phyloP scores from a whole-genome alignment of 2,329 filamentous ascomycete species.

The Fonsecaea pugnacius region DNA sequence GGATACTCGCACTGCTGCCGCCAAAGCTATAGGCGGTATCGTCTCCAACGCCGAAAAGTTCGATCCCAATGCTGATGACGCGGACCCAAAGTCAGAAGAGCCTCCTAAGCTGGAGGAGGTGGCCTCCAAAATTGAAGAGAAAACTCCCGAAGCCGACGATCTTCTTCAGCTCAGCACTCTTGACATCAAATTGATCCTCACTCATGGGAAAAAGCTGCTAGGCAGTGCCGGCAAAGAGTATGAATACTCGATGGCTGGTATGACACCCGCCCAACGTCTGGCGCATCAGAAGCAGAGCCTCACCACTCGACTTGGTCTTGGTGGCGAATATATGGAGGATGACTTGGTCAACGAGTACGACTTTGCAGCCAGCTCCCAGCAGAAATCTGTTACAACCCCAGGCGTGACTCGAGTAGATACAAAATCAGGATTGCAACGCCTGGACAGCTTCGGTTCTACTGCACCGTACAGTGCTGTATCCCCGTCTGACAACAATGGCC shows the following conservation, averaged over 20 bases:
- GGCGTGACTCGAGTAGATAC: slow-evolving; percentile 58
- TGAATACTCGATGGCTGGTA: slow-evolving; percentile 78
- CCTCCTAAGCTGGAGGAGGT: slow-evolving; percentile 53
- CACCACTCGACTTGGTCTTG: slow-evolving; percentile 76
- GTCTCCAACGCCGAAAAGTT: slow-evolving; percentile 84
- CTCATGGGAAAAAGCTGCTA: slow-evolving; percentile 79
- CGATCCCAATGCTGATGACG: slow-evolving; percentile 82
- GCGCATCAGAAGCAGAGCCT: slow-evolving; percentile 90
- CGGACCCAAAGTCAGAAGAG: slow-evolving; percentile 57
- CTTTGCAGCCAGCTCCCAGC: slow-evolving; percentile 53
- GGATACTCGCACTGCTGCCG: slow-evolving; percentile 92
- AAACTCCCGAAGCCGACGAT: slow-evolving; percentile 56
- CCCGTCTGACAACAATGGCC: slow-evolving; percentile 52
- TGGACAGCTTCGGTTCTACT: slow-evolving; percentile 52
- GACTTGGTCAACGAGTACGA: slow-evolving; percentile 75
- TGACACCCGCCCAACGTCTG: slow-evolving; percentile 80
- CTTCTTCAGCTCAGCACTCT: slow-evolving; percentile 74
- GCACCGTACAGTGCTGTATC: slow-evolving; percentile 51
- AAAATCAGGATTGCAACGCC: slow-evolving; percentile 43
- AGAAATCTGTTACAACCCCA: slow-evolving; percentile 47
- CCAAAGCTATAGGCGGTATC: slow-evolving; percentile 92
- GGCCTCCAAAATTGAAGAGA: slow-evolving; percentile 47
- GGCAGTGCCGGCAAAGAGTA: slow-evolving; percentile 80
- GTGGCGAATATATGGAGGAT: slow-evolving; percentile 82
- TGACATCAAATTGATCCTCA: slow-evolving; percentile 78